Base-by-base conservation (phyloP, 805 yeast species). In the Soucietia sequanensis region DNA sequence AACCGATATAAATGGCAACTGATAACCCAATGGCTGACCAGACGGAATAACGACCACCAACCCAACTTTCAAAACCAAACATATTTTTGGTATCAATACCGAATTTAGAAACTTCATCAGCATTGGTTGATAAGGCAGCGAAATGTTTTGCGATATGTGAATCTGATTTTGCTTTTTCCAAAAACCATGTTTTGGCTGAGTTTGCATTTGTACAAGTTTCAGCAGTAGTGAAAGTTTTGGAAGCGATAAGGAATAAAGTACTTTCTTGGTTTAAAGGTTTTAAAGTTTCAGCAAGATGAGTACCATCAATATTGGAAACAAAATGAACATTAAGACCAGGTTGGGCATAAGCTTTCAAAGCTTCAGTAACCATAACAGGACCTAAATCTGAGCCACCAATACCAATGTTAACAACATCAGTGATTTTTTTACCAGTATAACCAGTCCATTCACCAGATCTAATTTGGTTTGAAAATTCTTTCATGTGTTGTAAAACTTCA, bases 31-130 rank as follows among this genome's bases (percentile, higher is more conserved):
- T 93, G 45, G 99, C 95, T 27, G 96, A 86, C 99, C 99, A 93
- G 43, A 93, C 99, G n/a, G 99, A 93, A 81, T 93, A 93, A 69
- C 99, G 84, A 61, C 99, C 99, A 59, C 99, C 99, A 47, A 93
- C 99, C 99, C 99, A 93, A 70, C 72, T 83, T 65, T 90, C 96
- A 57, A 93, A 93, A 46, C 95, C 98, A 68, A 93, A 93, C 99
- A 93, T 93, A 76, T 93, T 93, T 64, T 80, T 84, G 61, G 96
- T 80, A 72, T 93, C 98, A 51, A 93, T 93, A 58, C 99, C 99
- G 56, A 93, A 93, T 70, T 87, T 85, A 55, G 82, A 75, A 46
- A 93, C 99, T 67, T 85, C 97, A 34, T 66, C 68, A 42, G 87
- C 95, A 65, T 93, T 93, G 45, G 99, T 93, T 43, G 96, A 87